Conservation (phyloP, 768 basidiomycete species). For the Termitomyces sp. region DNA sequence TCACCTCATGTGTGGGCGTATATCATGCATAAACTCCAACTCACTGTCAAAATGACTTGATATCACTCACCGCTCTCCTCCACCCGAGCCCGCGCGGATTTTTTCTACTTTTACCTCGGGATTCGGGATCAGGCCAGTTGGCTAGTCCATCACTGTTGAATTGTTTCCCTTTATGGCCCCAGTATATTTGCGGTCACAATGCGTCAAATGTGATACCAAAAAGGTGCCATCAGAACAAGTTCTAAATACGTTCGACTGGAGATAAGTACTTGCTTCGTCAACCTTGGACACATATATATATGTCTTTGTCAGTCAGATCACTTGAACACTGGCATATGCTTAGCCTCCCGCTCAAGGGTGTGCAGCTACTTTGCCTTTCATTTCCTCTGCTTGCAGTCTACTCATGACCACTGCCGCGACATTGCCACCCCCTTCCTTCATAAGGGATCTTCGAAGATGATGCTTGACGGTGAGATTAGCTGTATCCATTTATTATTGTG, state of each 20-base stretch:
- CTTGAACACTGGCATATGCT: not conserved
- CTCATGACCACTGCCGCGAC: not conserved
- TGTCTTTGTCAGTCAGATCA: not conserved
- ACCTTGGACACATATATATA: not conserved
- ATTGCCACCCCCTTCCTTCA: constrained; percentile 4
- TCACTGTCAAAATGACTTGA: constrained; percentile 3
- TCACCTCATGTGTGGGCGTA: not conserved
- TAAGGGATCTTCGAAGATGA: not conserved
- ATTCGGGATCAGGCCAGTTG: constrained; percentile 1
- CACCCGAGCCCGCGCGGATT: constrained; percentile 2
- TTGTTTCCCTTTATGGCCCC: not conserved
- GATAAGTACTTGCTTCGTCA: not conserved
- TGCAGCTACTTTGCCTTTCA: not conserved
- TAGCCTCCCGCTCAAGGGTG: not conserved
- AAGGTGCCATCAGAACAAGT: not conserved
- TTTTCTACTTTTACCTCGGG: constrained; percentile 6
- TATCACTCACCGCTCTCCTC: not conserved
- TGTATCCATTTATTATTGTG: not conserved
- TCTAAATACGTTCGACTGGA: not conserved
- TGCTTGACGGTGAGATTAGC: not conserved
- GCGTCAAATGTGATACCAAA: not conserved
- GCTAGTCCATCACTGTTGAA: not conserved
- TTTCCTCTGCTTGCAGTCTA: not conserved
- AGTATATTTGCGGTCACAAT: not conserved
- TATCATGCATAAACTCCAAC: constrained; percentile 3